These are phyloP conservation scores for Chloris gayana DNA, from an alignment of 176 grass and related monocot species.

Conservation along the genomic window DNA sequence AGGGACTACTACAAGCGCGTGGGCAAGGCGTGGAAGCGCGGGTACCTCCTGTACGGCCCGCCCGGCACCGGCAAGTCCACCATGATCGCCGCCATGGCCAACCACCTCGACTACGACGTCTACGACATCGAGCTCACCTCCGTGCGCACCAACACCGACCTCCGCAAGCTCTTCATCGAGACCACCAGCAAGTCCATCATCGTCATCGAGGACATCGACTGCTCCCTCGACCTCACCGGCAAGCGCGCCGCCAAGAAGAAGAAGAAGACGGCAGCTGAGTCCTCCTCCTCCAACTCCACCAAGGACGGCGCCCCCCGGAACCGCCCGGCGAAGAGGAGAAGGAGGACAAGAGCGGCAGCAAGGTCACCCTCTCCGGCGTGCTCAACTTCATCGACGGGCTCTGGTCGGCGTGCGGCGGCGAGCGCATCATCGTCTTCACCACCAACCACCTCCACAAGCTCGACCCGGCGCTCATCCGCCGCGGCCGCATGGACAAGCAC, in stretches of 20 bases:
- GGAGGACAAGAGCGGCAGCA: constrained; percentile 8
- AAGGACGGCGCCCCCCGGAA: neutral
- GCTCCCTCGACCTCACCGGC: constrained; percentile 74
- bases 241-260: constrained; percentile 16
- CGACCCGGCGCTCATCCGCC: constrained; percentile 46
- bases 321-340: neutral
- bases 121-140: constrained; percentile 35
- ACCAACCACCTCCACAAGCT: constrained; percentile 54
- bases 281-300: neutral
- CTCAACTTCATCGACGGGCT: constrained; percentile 67
- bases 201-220: constrained; percentile 89
- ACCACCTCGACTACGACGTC: constrained; percentile 23
- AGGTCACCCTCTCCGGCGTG: constrained; percentile 48
- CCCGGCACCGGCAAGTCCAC: constrained; percentile 47
- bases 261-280: neutral
- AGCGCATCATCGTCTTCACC: constrained; percentile 52
- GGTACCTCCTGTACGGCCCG: constrained; percentile 31
- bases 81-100: constrained; percentile 35
- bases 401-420: constrained; percentile 49
- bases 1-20: constrained; percentile 35
- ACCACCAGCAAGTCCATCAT: constrained; percentile 60
- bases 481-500: constrained; percentile 60
- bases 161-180: constrained; percentile 55
- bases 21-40: constrained; percentile 38
- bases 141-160: constrained; percentile 40